A percentile compares a stretch with the other conserved stretches of the same genome.
Conservation (phyloP, 371 early-diverging fungal species). For the Mucor velutinosus region DNA sequence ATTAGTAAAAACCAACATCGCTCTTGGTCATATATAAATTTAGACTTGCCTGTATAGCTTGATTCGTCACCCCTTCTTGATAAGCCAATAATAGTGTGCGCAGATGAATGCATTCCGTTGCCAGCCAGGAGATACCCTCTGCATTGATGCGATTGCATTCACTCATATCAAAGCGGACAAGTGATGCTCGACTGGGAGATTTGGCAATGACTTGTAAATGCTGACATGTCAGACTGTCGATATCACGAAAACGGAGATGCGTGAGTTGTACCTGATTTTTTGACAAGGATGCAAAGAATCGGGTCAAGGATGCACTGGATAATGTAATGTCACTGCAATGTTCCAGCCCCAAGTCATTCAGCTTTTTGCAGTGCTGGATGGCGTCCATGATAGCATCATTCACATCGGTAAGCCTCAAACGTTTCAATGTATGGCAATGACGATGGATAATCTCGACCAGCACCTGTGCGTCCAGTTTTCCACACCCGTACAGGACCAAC, state of each 20-base stretch:
- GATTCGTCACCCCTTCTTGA: constrained; percentile 41
- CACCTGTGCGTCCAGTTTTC: constrained; percentile 34
- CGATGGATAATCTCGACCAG: constrained; percentile 34
- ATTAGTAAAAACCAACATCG: neutral
- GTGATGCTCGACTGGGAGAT: constrained; percentile 5
- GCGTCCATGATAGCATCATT: constrained; percentile 35
- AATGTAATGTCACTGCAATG: constrained; percentile 33
- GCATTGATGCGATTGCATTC: constrained; percentile 37
- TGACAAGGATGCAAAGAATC: constrained; percentile 16
- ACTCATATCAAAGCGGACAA: constrained; percentile 41
- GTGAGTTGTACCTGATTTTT: constrained; percentile 12
- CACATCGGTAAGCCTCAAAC: constrained; percentile 43
- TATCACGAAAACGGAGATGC: constrained; percentile 42
- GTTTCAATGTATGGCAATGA: constrained; percentile 30
- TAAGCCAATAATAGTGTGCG: constrained; percentile 34
- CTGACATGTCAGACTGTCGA: constrained; percentile 33
- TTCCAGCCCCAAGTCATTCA: constrained; percentile 42
- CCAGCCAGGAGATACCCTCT: constrained; percentile 30
- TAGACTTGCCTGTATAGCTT: constrained; percentile 33
- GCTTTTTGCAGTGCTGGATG: constrained; percentile 26
- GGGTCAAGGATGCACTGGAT: constrained; percentile 22
- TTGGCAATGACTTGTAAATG: constrained; percentile 27
- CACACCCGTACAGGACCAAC: constrained; percentile 44
- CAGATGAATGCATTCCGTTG: constrained; percentile 26
- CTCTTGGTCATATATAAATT: neutral